Base-by-base conservation (phyloP, 2,329 filamentous ascomycete species). In the Alternaria sp. region DNA sequence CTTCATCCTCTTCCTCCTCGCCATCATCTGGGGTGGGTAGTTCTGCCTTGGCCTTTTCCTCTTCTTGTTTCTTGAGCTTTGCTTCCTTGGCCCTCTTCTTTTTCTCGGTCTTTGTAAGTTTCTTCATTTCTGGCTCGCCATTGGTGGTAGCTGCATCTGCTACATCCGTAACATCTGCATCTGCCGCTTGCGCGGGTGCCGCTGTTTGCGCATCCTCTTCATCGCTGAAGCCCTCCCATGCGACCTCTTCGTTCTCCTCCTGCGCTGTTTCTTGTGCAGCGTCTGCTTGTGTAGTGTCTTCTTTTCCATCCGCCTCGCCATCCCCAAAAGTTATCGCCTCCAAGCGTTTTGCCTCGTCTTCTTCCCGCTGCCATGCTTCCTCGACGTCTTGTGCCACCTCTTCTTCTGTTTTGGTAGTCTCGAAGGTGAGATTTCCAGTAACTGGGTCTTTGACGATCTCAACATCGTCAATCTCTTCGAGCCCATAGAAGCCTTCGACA, bases 401-500 rank as follows among this genome's bases (percentile, higher is more conserved):
- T 44, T 69, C 68, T 51, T 68, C 71, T 8, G 65, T 68, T 63
- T 75, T 73, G 26, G 67, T 65, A 26, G 75, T 75, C 61, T 70
- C 68, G 58, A 81, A 84, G 6, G 80, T 77, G 5, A 83, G 64
- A 16, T 71, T 75, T 7, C 88, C 88, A 30, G 89, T 84, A 3
- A 71, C 68, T 0, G 68, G 69, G 24, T 84, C 80, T 63, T 85
- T 87, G 42, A 96, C 82, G n/a, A 99, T 85, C 30, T 97, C 91
- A 1, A 99, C 92, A 52, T 92, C 93, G 16, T 96, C 92, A 47
- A 98, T 90, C 72, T 98, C 94, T 72, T 99, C 93, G 2, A 99
- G 81, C 0, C 92, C 93, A 70, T 90, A 96, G 77, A 99, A 97
- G 0, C 95, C 95, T 65, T 96, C 93, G n/a, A 92, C 92, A 80